These are phyloP conservation scores for Diaporthe destruens DNA, from an alignment of 2,329 filamentous ascomycete species.

Conservation along the genomic window DNA sequence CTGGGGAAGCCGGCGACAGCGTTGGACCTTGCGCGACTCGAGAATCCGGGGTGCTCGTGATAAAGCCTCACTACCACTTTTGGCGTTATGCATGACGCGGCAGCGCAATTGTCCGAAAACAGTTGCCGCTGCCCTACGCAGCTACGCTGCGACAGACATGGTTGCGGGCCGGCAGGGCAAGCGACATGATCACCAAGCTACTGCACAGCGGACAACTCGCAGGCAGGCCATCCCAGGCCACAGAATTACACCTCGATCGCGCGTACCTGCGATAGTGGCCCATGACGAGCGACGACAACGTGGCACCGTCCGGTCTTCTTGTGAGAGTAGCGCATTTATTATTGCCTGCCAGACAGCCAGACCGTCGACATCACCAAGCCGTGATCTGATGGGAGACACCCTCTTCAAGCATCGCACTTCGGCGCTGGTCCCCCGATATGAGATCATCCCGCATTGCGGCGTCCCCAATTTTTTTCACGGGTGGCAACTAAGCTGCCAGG, in stretches of 20 bases:
- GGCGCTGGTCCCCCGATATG: constrained; percentile 15
- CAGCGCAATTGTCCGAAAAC: constrained; percentile 19
- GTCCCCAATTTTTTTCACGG: constrained; percentile 24
- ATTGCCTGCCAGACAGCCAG: constrained; percentile 13
- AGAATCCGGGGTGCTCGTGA: constrained; percentile 32
- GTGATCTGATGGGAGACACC: background rate
- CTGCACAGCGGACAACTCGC: constrained; percentile 14
- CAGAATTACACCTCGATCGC: constrained; percentile 21
- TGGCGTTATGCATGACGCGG: constrained; percentile 34
- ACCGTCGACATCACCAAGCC: constrained; percentile 11
- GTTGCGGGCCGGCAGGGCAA: constrained; percentile 32
- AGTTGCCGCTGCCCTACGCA: constrained; percentile 26
- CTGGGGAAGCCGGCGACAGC: constrained; percentile 21
- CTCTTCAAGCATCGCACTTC: background rate
- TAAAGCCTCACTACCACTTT: constrained; percentile 30
- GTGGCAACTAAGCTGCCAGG: constrained; percentile 19
- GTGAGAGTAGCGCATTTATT: background rate
- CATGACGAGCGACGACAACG: constrained; percentile 29
- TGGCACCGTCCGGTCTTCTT: constrained; percentile 31
- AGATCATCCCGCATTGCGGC: constrained; percentile 27
- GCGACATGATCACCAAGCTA: constrained; percentile 30
- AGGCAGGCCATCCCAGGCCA: constrained; percentile 14
- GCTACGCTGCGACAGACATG: constrained; percentile 19
- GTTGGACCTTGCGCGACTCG: constrained; percentile 14
- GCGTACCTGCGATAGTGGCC: constrained; percentile 32